Evolutionary conservation across 768 basidiomycete species (phyloP).

Genomic region (Agrocybe praecox): DNA sequence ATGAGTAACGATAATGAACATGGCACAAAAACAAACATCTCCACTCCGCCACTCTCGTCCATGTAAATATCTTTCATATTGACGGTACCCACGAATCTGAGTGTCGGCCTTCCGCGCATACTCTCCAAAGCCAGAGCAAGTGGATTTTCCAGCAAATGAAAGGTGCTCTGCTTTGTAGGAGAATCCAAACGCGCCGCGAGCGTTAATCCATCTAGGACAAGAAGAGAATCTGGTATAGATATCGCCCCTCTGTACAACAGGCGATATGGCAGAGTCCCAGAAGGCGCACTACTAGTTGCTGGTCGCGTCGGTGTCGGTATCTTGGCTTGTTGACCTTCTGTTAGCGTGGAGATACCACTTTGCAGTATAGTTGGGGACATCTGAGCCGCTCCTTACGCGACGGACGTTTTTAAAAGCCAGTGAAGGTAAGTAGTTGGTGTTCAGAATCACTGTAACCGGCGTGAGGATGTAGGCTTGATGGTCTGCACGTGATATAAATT

Average conservation of each 20-base stretch:
- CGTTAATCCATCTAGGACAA: constrained; percentile 73
- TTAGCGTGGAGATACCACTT: no score
- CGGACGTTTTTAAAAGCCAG: no score
- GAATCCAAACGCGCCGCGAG: constrained; percentile 57
- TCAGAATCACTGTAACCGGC: no score
- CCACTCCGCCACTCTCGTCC: constrained; percentile 57
- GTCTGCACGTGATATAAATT: no score
- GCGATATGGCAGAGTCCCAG: constrained; percentile 32
- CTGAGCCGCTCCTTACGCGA: no score
- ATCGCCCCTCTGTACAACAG: constrained; percentile 78
- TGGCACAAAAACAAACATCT: constrained; percentile 28
- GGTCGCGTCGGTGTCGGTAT: neutral
- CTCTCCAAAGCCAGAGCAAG: constrained; percentile 75
- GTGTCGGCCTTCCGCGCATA: constrained; percentile 73
- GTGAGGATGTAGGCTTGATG: no score
- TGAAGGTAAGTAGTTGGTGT: no score
- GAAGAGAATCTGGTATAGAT: constrained; percentile 70
- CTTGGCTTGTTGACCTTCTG: no score
- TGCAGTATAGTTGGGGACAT: no score
- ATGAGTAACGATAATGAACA: neutral
- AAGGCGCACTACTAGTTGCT: neutral
- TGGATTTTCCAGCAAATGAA: constrained; percentile 60
- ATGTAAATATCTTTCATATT: constrained; percentile 57
- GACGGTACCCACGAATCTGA: constrained; percentile 59
- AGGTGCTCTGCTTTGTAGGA: constrained; percentile 32